Evolutionary conservation across 2,329 filamentous ascomycete genomes (phyloP).

Genomic region (Botrytis galanthina): DNA sequence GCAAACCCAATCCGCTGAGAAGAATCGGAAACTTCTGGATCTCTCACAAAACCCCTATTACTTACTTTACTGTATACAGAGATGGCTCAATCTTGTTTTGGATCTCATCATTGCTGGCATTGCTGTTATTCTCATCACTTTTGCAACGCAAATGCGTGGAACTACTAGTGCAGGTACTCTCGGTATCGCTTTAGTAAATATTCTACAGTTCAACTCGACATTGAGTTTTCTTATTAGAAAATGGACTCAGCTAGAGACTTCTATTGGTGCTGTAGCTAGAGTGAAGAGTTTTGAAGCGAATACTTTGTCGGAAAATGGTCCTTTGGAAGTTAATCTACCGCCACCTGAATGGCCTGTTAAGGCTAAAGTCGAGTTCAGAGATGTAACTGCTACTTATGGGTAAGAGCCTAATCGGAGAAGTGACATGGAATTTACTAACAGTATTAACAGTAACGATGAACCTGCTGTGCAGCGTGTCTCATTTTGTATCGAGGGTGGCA

Average conservation of each 20-base stretch:
- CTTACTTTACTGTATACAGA: constrained; percentile 54
- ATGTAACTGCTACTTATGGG: constrained; percentile 31
- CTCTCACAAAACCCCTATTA: constrained; percentile 54
- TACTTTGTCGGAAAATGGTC: constrained; percentile 41
- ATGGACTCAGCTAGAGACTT: constrained; percentile 59
- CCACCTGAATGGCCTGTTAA: constrained; percentile 27
- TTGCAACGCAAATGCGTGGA: constrained; percentile 24
- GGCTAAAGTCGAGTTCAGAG: constrained; percentile 28
- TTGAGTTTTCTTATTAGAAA: constrained; percentile 33
- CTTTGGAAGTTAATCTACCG: constrained; percentile 18
- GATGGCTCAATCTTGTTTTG: constrained; percentile 58
- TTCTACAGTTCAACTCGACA: constrained; percentile 27
- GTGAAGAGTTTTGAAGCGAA: constrained; percentile 52
- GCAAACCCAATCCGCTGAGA: constrained; percentile 16
- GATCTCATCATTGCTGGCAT: constrained; percentile 37
- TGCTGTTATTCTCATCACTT: constrained; percentile 30
- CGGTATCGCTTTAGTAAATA: constrained; percentile 27
- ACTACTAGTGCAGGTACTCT: constrained; percentile 26
- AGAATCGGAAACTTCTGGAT: constrained; percentile 50
- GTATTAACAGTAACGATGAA: constrained; percentile 7
- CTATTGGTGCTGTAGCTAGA: constrained; percentile 55
- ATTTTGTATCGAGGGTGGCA: constrained; percentile 48
- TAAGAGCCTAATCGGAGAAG: constrained; percentile 10
- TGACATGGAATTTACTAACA: constrained; percentile 2
- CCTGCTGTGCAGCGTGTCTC: constrained; percentile 38